Conservation (phyloP, 495 filamentous ascomycete genomes). For the Friedmanniomyces simplex region DNA sequence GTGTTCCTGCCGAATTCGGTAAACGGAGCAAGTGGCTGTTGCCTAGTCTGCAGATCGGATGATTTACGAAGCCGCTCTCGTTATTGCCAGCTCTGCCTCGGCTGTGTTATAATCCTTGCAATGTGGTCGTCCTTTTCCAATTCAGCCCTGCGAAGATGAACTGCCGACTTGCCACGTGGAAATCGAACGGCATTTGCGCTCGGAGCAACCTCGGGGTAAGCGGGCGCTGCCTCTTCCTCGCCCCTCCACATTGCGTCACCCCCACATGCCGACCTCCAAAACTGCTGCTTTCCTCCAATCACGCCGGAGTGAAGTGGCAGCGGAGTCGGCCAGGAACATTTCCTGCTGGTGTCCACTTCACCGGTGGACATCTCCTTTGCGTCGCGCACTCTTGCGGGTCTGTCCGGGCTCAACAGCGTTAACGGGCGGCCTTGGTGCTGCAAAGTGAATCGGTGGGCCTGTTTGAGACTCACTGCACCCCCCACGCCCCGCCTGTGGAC, state of each 20-base stretch:
- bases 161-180: no score
- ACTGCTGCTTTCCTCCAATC: not conserved
- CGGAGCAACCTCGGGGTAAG: not conserved
- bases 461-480: not conserved
- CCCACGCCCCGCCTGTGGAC: no score
- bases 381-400: not conserved
- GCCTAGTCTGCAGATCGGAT: no score
- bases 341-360: not conserved
- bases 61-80: no score
- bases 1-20: no score
- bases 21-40: no score
- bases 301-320: not conserved
- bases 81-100: no score
- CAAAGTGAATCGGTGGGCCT: not conserved
- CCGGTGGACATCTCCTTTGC: not conserved
- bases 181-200: no score
- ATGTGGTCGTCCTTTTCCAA: not conserved
- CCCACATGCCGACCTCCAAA: not conserved
- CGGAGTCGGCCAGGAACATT: not conserved
- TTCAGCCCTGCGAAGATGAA: no score
- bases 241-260: conserved; percentile 4
- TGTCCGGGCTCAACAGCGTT: not conserved
- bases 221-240: not conserved
- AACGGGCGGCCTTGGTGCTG: not conserved
- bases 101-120: no score